phyloP scores from a whole-genome alignment of 1,284 basidiomycete genomes.

The Ceratobasidium sp. region DNA sequence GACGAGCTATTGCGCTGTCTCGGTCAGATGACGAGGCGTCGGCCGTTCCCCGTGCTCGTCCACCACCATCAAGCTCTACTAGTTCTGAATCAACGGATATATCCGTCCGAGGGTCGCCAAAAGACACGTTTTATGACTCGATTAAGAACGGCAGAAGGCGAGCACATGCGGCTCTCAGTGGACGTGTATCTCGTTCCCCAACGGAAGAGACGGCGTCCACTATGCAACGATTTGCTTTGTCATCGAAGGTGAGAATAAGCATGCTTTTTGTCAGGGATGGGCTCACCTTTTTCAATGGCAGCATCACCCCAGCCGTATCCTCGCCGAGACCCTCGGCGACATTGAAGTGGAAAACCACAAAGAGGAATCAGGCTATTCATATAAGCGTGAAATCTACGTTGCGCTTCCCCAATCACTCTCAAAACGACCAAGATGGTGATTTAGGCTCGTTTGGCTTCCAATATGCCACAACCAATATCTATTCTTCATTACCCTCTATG shows the following conservation, averaged over 20 bases:
- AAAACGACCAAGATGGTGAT: conserved; percentile 5
- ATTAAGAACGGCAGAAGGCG: conserved; percentile 7
- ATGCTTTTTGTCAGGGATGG: neutral
- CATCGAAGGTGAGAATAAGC: neutral
- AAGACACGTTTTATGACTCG: conserved; percentile 7
- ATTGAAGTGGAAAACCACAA: neutral
- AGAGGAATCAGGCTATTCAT: neutral
- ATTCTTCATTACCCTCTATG: neutral
- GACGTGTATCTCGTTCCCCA: neutral
- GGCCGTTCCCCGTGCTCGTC: neutral
- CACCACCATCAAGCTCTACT: neutral
- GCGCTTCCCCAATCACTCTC: neutral
- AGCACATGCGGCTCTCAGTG: neutral
- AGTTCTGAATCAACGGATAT: conserved; percentile 4
- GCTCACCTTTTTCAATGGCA: neutral
- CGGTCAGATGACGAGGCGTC: neutral
- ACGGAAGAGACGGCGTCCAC: neutral
- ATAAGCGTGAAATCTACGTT: neutral
- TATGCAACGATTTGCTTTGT: neutral
- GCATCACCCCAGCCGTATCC: neutral
- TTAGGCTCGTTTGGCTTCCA: neutral
- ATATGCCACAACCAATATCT: conserved; percentile 25
- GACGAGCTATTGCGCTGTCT: neutral
- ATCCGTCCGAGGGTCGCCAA: conserved; percentile 4
- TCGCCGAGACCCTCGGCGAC: neutral